Base-by-base conservation (phyloP, 805 yeast genomes). In the Sugiyamaella lignohabitans region DNA sequence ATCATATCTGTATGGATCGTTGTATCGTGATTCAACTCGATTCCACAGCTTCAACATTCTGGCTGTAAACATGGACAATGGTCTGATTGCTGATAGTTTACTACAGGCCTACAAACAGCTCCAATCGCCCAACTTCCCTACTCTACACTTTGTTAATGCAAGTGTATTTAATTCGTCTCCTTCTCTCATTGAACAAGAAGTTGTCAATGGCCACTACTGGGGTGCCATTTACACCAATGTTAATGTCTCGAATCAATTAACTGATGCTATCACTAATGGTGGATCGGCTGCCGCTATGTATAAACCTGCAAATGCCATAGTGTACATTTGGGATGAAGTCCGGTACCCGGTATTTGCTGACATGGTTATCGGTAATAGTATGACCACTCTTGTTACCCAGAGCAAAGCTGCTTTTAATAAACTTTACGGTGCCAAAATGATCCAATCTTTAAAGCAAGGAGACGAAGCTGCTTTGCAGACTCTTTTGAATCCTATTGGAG, bases 271-370 rank as follows among this genome's bases (percentile, higher is more conserved):
- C 6, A 16, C 36, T 4, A 19, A 24, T 17, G 41, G 41, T 6
- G 41, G 41, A 21, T 14, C 46, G 19, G 24, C 40, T 17, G 46
- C 43, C 5, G 5, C 14, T 5, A 14, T n/a, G 6, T 49, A 45
- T 38, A 38, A 49, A 17, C 38, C 43, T 11, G 16, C 40, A 16
- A n/a, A 36, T 16, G 46, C 42, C 16, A 23, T 49, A 24, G 18
- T 24, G 6, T 49, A 49, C 19, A 34, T 49, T 20, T 49, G 52
- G 52, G 34, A 49, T 22, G 49, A 45, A 17, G 52, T 30, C 4
- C 20, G 44, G 16, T 45, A 42, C 29, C 40, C 49, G 1, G 40
- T 46, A 8, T 16, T 19, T 21, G 18, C 40, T 18, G 49, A 49
- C 22, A n/a, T 23, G 10, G 11, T 30, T 5, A 23, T 45, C 17